phyloP scores from a whole-genome alignment of 1,284 basidiomycete genomes.

The Cystobasidium pallidum region DNA sequence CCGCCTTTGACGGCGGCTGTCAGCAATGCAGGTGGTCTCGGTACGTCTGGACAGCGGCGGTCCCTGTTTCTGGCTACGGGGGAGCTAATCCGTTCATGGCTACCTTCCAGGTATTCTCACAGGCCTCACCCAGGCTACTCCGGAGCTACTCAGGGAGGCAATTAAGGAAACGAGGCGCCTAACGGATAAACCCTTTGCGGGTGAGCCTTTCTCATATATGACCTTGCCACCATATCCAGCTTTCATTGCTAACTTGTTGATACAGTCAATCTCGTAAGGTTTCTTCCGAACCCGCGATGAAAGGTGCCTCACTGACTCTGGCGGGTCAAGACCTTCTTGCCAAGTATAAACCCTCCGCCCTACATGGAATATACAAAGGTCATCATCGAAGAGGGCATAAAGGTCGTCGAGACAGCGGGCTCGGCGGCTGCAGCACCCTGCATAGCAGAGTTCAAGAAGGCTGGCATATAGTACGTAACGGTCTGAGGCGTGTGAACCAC shows the following conservation, averaged over 20 bases:
- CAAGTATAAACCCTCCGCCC: slow-evolving; percentile 86
- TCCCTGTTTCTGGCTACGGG: not conserved
- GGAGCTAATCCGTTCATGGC: not conserved
- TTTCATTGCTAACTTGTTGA: not conserved
- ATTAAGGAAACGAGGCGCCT: slow-evolving; percentile 75
- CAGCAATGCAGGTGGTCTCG: slow-evolving; percentile 14
- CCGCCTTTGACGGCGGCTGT: slow-evolving; percentile 16
- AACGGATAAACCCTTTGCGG: slow-evolving; percentile 70
- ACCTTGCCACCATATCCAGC: not conserved
- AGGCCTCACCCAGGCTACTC: slow-evolving; percentile 80
- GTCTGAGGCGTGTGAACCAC: too few species aligned
- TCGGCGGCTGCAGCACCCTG: slow-evolving; percentile 51
- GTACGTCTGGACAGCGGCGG: slow-evolving; percentile 5
- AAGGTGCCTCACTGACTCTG: too few species aligned
- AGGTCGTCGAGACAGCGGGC: slow-evolving; percentile 68
- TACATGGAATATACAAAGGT: slow-evolving; percentile 64
- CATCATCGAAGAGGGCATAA: slow-evolving; percentile 55
- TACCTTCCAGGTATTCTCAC: slow-evolving; percentile 70
- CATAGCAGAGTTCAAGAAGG: slow-evolving; percentile 50
- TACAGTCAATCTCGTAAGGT: slow-evolving; percentile 33
- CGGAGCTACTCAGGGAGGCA: slow-evolving; percentile 79
- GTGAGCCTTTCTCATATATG: slow-evolving; percentile 28
- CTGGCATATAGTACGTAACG: slow-evolving; percentile 46
- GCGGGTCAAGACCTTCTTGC: slow-evolving; percentile 87
- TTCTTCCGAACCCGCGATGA: too few species aligned